phyloP scores from a whole-genome alignment of 108 stramenopile species.

The Cyclotella atomus region DNA sequence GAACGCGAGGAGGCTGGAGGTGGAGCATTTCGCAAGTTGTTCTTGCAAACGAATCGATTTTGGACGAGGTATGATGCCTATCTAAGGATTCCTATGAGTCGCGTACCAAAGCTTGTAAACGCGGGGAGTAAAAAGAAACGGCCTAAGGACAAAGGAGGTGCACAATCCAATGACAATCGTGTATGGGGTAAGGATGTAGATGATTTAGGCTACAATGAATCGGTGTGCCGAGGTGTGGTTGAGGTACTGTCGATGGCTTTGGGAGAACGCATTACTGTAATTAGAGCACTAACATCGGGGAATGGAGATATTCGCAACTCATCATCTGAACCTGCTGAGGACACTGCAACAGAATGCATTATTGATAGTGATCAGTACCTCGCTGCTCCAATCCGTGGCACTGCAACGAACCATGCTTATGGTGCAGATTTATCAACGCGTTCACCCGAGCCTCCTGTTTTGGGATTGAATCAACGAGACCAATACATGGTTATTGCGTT shows the following conservation, averaged over 20 bases:
- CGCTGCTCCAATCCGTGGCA: constrained; percentile 45
- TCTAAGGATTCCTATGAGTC: constrained; percentile 55
- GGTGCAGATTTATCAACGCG: constrained; percentile 12
- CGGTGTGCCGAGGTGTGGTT: constrained; percentile 54
- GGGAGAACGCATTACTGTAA: constrained; percentile 64
- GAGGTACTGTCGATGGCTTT: constrained; percentile 62
- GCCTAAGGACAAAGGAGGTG: constrained; percentile 10
- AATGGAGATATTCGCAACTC: constrained; percentile 60
- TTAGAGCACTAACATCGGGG: constrained; percentile 71
- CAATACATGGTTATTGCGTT: constrained; percentile 58
- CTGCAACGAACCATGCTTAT: neutral
- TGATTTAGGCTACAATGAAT: constrained; percentile 63
- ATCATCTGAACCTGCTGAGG: constrained; percentile 11
- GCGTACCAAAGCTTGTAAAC: constrained; percentile 29
- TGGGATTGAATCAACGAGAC: constrained; percentile 36
- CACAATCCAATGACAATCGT: neutral
- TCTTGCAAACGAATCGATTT: constrained; percentile 72
- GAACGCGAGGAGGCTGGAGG: constrained; percentile 19
- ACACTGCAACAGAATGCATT: constrained; percentile 25
- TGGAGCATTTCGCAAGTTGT: constrained; percentile 62
- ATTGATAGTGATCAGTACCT: constrained; percentile 47
- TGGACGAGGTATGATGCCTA: constrained; percentile 83
- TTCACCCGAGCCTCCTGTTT: constrained; percentile 12
- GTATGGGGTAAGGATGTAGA: constrained; percentile 47
- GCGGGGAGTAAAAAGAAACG: neutral